Evolutionary conservation across 148 eudicot species (phyloP), one percentile per base, ranked within the genome.

Genomic region (Hydrangea macrophylla): DNA sequence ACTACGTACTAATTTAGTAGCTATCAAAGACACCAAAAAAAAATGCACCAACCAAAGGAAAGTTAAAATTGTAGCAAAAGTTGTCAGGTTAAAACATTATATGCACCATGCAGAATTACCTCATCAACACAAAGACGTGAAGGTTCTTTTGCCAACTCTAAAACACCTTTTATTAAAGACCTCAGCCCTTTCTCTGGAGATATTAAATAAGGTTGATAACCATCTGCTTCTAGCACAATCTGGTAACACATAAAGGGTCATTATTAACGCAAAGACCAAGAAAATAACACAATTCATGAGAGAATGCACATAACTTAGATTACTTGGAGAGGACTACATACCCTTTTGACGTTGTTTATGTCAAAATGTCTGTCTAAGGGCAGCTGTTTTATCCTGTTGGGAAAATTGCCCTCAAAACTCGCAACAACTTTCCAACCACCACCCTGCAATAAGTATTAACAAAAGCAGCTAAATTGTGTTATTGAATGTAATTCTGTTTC

Each of bases 171-270:
- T 72, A 94, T 90, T 64, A 94, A 80, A 70, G 99, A 94, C 73
- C 99, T 82, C 74, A 94, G 77, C 37, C 99, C 99, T 78, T 94
- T 94, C 73, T 94, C 99, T 23, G 99, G 99, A 75, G 99, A 94
- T 70, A 94, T 90, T 71, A 94, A 96, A 73, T 94, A 90, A 62
- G 99, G 99, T 67, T 94, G 99, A 79, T 94, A 94, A 79, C 99
- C 99, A 80, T 94, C 99, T 74, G 99, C 99, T 90, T 94, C 97
- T 39, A 94, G 83, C 61, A 94, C 99, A 78, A 94, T 84, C 99
- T 94, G 84, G 58, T 11, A 48, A 23, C 60, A 73, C 37, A 60
- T 37, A 61, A 60, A 62, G 25, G 64, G 40, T 65, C 30, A 62
- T 51, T 62, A 62, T 15, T 65, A 31, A 55, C 64, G 24, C 55